A percentile compares a stretch with the other conserved stretches of the same genome.
These are phyloP conservation scores for Vigna hirtella DNA, from an alignment of 306 rosid species.

Conservation along the genomic window DNA sequence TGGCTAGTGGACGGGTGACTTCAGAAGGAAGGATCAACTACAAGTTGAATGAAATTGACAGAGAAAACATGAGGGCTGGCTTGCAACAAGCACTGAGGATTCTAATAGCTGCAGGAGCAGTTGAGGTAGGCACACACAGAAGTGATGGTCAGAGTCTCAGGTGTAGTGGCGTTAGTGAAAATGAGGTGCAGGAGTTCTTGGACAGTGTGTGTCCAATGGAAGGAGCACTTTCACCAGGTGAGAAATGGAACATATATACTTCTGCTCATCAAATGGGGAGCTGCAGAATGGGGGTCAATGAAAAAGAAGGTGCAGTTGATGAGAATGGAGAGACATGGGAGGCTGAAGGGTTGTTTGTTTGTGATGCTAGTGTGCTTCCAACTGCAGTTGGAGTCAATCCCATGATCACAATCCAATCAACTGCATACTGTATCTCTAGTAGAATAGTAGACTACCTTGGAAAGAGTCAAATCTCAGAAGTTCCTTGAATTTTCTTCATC, in stretches of 20 bases:
- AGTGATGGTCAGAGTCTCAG: slow-evolving; percentile 53
- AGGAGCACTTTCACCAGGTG: slow-evolving; percentile 56
- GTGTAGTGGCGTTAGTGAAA: slow-evolving; percentile 27
- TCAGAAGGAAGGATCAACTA: slow-evolving; percentile 60
- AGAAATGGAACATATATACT: slow-evolving; percentile 55
- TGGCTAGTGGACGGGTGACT: slow-evolving; percentile 62
- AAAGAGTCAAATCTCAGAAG: background rate
- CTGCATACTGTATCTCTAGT: slow-evolving; percentile 58
- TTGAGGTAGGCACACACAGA: slow-evolving; percentile 53
- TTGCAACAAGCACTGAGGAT: slow-evolving; percentile 47
- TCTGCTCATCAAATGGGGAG: slow-evolving; percentile 93
- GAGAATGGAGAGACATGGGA: slow-evolving; percentile 84
- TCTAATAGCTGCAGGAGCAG: slow-evolving; percentile 50
- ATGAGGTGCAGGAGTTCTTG: slow-evolving; percentile 43
- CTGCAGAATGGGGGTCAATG: slow-evolving; percentile 76
- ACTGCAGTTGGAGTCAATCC: slow-evolving; percentile 88
- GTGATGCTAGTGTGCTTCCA: slow-evolving; percentile 81
- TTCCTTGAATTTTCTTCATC: background rate
- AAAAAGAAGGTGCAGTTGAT: slow-evolving; percentile 71
- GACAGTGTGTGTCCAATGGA: slow-evolving; percentile 46
- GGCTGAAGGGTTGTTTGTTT: slow-evolving; percentile 73
- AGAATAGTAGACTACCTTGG: slow-evolving; percentile 38
- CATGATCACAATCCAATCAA: slow-evolving; percentile 82
- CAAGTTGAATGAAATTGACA: slow-evolving; percentile 39
- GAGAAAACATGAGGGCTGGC: slow-evolving; percentile 44